Conservation (phyloP, 208 protist species). For the Trypanosomatidae sp. region DNA sequence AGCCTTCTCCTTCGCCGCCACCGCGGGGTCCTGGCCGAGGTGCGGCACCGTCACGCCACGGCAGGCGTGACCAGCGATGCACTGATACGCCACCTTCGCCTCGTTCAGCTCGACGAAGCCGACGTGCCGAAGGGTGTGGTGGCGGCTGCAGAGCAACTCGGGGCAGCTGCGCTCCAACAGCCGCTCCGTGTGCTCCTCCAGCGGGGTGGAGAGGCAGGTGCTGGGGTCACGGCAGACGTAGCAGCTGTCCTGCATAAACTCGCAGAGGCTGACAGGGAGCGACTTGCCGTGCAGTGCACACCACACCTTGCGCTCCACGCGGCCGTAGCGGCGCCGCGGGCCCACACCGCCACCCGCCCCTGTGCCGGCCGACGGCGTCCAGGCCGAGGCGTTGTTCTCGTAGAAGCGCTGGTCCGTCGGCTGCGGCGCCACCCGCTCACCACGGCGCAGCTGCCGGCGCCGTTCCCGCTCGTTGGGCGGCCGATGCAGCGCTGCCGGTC, state of each 20-base stretch:
- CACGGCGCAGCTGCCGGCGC: constrained; percentile 16
- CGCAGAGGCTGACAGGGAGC: constrained; percentile 45
- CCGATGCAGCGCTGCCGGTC: constrained; percentile 8
- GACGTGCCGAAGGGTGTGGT: constrained; percentile 67
- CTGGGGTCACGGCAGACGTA: constrained; percentile 76
- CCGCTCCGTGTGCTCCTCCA: constrained; percentile 55
- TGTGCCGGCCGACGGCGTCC: constrained; percentile 21
- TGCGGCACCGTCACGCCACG: constrained; percentile 44
- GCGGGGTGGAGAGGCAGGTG: constrained; percentile 70
- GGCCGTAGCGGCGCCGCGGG: constrained; percentile 19
- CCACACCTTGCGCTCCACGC: constrained; percentile 59
- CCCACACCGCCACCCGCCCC: constrained; percentile 2
- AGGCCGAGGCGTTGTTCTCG: constrained; percentile 24
- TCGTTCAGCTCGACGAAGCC: constrained; percentile 74
- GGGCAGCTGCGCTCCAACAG: constrained; percentile 44
- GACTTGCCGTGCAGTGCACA: constrained; percentile 86
- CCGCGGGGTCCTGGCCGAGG: constrained; percentile 16
- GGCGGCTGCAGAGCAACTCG: constrained; percentile 74
- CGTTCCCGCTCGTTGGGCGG: background rate
- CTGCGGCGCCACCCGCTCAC: constrained; percentile 3
- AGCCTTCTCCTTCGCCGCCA: constrained; percentile 3
- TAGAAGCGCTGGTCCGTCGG: constrained; percentile 22
- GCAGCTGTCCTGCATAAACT: constrained; percentile 72
- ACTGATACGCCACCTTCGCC: constrained; percentile 67
- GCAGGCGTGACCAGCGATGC: constrained; percentile 64